Evolutionary conservation across 2,329 filamentous ascomycete species (phyloP), one percentile per base, ranked within the genome.

Genomic region (Ustilaginoidea virens): DNA sequence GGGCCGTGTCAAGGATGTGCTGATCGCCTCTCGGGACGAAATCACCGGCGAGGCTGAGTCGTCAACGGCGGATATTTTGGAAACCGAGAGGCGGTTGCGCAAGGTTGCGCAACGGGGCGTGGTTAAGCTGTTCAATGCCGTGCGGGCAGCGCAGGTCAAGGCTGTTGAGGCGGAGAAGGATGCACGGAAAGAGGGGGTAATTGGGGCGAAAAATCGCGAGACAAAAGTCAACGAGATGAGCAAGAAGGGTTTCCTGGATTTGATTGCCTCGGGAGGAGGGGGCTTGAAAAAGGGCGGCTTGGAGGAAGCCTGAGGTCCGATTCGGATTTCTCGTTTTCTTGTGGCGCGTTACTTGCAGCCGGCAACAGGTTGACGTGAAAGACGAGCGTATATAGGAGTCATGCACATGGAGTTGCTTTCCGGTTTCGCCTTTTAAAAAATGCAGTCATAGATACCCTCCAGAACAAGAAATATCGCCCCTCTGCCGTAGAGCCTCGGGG

Each of bases 171-270:
- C 83, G 5, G 75, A 80, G 47, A 71, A 63, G 51, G 69, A 71
- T 39, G 67, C 73, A 27, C 69, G 70, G 52, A 73, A 72, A 40
- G 69, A 76, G 35, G 80, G 83, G 4, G 61, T 92, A 1, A 68
- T 93, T 18, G 87, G 87, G 2, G 73, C 83, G 45, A 69, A 68
- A 36, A 73, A 80, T 52, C 72, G 83, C 39, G 79, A 92, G 55
- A 83, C 92, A 56, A 85, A 79, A 59, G 65, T 92, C 29, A 90
- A 82, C 39, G 86, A 96, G 63, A 90, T 98, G 76, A 92, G 80
- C 52, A 92, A 92, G 60, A 81, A 94, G 58, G 86, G 87, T 0
- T 98, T 96, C 58, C 55, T 98, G 51, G 87, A 96, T 36, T 57
- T 96, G 51, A 93, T 98, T 49, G 69, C 71, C 4, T 68, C 65